Percentiles rank a stretch among this genome's conserved stretches.
Conservation (phyloP, 352 stramenopile genomes). For the Globisporangium mamillatum region DNA sequence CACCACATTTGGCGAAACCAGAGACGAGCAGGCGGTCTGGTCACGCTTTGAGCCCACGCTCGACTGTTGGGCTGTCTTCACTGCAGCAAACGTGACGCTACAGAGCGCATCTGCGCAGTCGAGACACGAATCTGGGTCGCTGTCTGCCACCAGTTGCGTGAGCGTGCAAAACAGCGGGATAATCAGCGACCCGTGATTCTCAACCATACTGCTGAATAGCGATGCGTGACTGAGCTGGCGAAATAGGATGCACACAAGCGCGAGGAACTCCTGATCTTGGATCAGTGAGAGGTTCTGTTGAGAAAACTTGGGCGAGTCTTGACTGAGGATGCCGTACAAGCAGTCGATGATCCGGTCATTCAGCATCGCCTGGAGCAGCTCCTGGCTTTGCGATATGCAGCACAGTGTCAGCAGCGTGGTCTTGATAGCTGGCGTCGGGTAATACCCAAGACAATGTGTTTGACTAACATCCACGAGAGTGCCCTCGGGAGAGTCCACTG, state of each 20-base stretch:
- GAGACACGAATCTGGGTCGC: slow-evolving; percentile 41
- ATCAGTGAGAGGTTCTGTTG: slow-evolving; percentile 5
- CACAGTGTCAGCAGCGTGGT: slow-evolving; percentile 58
- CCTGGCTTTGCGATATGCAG: slow-evolving; percentile 39
- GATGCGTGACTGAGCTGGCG: slow-evolving; percentile 54
- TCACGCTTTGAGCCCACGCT: not conserved
- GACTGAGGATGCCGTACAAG: slow-evolving; percentile 34
- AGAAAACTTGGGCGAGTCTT: not conserved
- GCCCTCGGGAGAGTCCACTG: not conserved
- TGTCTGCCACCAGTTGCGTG: slow-evolving; percentile 19
- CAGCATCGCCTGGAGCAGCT: slow-evolving; percentile 52
- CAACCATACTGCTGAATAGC: slow-evolving; percentile 26
- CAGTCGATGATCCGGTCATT: slow-evolving; percentile 33
- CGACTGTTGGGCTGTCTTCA: slow-evolving; percentile 3
- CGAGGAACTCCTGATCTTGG: slow-evolving; percentile 32
- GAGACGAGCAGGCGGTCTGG: slow-evolving; percentile 7
- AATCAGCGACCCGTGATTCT: slow-evolving; percentile 12
- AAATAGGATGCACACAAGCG: slow-evolving; percentile 54
- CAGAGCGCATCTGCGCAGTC: slow-evolving; percentile 67
- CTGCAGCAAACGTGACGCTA: slow-evolving; percentile 40
- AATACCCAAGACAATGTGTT: slow-evolving; percentile 4
- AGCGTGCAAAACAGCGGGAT: slow-evolving; percentile 55
- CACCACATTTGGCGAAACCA: slow-evolving; percentile 38
- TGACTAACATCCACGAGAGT: not conserved
- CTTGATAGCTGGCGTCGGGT: slow-evolving; percentile 26